Evolutionary conservation across 139 green algal genomes (phyloP).

Genomic region (Chlamydomonas sp.): DNA sequence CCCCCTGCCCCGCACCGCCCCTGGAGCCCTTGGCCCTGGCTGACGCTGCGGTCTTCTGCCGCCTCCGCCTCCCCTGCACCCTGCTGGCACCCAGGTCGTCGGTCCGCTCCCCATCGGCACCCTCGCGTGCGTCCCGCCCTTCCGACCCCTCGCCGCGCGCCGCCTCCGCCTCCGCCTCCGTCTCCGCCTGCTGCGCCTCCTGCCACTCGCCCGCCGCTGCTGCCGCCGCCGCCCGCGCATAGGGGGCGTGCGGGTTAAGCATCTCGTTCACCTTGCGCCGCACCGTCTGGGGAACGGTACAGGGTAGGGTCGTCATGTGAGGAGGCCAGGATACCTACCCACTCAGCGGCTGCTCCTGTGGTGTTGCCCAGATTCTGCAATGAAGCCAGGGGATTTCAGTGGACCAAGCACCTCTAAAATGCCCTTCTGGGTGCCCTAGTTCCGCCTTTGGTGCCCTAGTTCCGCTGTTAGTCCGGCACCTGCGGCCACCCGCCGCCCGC

Average conservation of each 20-base stretch:
- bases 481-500: background rate
- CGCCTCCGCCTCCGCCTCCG: background rate
- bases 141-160: background rate
- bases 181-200: background rate
- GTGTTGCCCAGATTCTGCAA: too few relatives aligned
- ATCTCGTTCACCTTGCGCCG: conserved; percentile 35
- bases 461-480: background rate
- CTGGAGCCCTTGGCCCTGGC: too few relatives aligned
- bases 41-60: too few relatives aligned
- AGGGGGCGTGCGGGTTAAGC: background rate
- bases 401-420: too few relatives aligned
- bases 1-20: too few relatives aligned
- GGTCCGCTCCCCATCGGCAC: too few relatives aligned
- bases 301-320: background rate
- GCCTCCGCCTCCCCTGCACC: too few relatives aligned
- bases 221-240: background rate
- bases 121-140: too few relatives aligned
- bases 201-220: background rate
- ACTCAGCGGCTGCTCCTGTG: background rate
- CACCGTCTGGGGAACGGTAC: background rate
- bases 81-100: too few relatives aligned
- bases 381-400: too few relatives aligned
- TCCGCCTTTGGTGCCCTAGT: background rate
- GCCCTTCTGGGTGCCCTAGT: too few relatives aligned
- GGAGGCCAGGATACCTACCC: background rate